phyloP scores from a whole-genome alignment of 768 basidiomycete genomes.

The Rhodotorula diobovata region DNA sequence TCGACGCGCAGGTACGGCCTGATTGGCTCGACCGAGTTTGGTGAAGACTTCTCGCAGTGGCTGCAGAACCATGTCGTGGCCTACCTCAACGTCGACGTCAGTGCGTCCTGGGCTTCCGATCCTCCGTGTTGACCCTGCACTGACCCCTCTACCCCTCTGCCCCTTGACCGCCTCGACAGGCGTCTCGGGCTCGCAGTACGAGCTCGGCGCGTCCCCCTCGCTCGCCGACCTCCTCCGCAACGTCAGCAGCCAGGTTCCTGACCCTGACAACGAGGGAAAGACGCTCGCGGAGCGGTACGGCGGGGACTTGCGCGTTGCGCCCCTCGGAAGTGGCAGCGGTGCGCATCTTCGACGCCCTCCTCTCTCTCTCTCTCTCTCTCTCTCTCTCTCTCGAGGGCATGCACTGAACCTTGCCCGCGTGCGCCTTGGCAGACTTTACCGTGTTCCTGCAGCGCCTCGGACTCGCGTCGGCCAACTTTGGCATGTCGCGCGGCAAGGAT shows the following conservation, averaged over 20 bases:
- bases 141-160: conserved; percentile 6
- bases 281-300: conserved; percentile 40
- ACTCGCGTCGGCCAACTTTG: conserved; percentile 51
- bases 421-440: conserved; percentile 70
- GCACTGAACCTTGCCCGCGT: neutral
- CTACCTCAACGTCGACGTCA: conserved; percentile 71
- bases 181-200: conserved; percentile 61
- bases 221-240: conserved; percentile 68
- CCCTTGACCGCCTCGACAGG: conserved; percentile 51
- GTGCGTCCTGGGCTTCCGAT: conserved; percentile 6
- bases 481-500: conserved; percentile 44
- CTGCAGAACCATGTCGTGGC: conserved; percentile 72
- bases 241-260: conserved; percentile 46
- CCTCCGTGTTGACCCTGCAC: neutral
- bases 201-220: conserved; percentile 66
- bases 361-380: neutral
- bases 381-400: neutral
- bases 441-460: conserved; percentile 80
- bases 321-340: conserved; percentile 29
- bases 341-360: too few relatives aligned
- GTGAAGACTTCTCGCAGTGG: conserved; percentile 82
- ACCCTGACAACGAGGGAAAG: conserved; percentile 56
- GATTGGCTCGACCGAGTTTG: conserved; percentile 83
- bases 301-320: conserved; percentile 26
- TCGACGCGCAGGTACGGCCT: conserved; percentile 55